These are phyloP conservation scores for Blastobotrys persicus DNA, from an alignment of 1,139 yeast genomes.

Conservation along the genomic window DNA sequence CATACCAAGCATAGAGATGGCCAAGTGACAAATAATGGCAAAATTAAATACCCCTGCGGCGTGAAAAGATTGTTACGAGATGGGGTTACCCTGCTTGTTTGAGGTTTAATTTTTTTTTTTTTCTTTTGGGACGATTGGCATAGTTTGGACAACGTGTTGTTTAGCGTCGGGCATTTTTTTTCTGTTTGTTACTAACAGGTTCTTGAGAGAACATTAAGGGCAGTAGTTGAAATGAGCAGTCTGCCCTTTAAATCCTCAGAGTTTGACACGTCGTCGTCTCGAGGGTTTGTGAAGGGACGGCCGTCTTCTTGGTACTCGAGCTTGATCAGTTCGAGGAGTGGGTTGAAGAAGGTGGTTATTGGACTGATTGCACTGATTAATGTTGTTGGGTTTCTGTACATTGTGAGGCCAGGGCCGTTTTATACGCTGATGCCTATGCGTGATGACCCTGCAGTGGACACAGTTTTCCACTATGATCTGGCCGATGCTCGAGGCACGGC, in stretches of 20 bases:
- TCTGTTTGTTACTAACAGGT: not conserved
- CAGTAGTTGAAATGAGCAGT: slow-evolving; percentile 24
- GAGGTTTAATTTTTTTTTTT: slow-evolving; percentile 6
- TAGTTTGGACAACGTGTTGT: not conserved
- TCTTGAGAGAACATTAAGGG: not conserved
- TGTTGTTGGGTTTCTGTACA: not conserved
- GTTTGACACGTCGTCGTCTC: slow-evolving; percentile 20
- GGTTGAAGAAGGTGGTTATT: not conserved
- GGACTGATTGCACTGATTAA: not conserved
- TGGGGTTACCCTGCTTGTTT: slow-evolving; percentile 5
- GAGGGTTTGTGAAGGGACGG: not conserved
- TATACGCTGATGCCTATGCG: slow-evolving; percentile 19
- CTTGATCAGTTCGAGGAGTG: not conserved
- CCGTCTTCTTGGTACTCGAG: not conserved
- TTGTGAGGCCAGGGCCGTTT: not conserved
- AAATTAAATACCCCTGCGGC: no score
- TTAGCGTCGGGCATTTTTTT: not conserved
- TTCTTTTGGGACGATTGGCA: not conserved
- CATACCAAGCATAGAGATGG: not conserved
- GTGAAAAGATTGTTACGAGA: not conserved
- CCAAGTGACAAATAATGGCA: not conserved
- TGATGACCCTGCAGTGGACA: slow-evolving; percentile 33
- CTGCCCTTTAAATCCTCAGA: slow-evolving; percentile 32
- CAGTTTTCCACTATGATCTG: slow-evolving; percentile 57
- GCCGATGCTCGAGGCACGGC: slow-evolving; percentile 48